phyloP scores from a whole-genome alignment of 805 yeast species.

The Wickerhamiella shivajii region DNA sequence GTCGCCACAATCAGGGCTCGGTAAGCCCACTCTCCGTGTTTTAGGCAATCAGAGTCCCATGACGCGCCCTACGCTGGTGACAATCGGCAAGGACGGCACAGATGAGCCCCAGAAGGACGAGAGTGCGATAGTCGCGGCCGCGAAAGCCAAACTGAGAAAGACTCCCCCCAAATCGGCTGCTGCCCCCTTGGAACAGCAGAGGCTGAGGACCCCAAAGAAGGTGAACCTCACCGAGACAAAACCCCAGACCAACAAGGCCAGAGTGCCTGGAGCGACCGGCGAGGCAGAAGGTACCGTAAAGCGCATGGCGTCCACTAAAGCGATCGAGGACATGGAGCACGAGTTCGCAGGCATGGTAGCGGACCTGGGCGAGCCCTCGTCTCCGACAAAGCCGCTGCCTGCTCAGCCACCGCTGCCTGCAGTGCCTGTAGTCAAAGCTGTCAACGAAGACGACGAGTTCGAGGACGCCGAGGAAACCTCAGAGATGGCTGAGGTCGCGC shows the following conservation, averaged over 20 bases:
- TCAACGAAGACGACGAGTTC: background rate
- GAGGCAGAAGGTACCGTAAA: background rate
- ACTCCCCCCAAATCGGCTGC: too few species aligned
- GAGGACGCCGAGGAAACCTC: background rate
- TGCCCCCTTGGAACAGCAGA: too few species aligned
- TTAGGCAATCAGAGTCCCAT: background rate
- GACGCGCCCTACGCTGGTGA: constrained; percentile 6
- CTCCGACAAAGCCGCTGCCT: background rate
- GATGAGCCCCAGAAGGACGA: too few species aligned
- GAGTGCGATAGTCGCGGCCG: too few species aligned
- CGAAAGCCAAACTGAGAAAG: too few species aligned
- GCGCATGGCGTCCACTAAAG: background rate
- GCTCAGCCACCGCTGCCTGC: background rate
- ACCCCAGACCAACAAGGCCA: background rate
- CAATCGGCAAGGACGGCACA: background rate
- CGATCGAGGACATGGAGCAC: constrained; percentile 6
- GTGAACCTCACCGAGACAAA: background rate
- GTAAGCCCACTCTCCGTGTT: constrained; percentile 2
- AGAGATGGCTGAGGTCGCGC: background rate
- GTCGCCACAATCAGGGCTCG: too few species aligned
- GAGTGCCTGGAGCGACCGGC: background rate
- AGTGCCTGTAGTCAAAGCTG: background rate
- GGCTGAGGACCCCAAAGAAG: too few species aligned
- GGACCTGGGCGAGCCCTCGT: constrained; percentile 1
- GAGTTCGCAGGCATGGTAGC: constrained; percentile 2